Evolutionary conservation across 2,329 filamentous ascomycete species (phyloP), one percentile per base, ranked within the genome.

Genomic region (Tolypocladium inflatum): DNA sequence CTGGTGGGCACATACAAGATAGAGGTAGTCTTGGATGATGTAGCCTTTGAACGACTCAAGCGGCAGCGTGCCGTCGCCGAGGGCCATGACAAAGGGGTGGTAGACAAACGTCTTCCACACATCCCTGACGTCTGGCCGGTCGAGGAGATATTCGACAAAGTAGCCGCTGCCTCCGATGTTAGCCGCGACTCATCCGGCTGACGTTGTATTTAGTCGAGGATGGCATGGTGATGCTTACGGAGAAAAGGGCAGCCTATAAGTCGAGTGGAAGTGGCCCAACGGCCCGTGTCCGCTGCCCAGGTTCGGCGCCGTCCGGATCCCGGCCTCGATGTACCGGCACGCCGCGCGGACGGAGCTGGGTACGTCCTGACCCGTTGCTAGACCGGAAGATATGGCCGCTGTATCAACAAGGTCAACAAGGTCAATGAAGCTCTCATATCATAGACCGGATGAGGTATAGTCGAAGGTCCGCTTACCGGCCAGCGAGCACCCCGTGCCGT

Each of bases 401-500:
- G 35, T 15, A 9, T 15, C 3, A 38, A 13, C 19, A 17, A 17
- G n/a, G n/a, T 50, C 4, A 43, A 39, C 15, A 17, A 17, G n/a
- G n/a, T 50, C 4, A 43, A 39, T 9, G 7, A 35, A 38, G 2
- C 4, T 19, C 15, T 35, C n/a, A n/a, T 50, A 7, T 26, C n/a
- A 17, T 2, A 38, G 43, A n/a, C 21, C 3, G 19, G 7, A 2
- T 6, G 19, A 37, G 33, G 3, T 11, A 33, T 15, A 17, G 51
- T 19, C 33, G 19, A 56, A 15, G 10, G 35, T 39, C 19, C 37
- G 78, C 85, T 76, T 72, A 89, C 87, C 96, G 45, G 94, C 94
- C 60, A 97, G 80, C 11, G 91, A 95, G 69, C 94, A 99, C 4
- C 94, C 94, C 0, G 94, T 97, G 1, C 94, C 94, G 67, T 99